Base-by-base conservation (phyloP, 1,284 basidiomycete species). In the Wolfiporia cocos region DNA sequence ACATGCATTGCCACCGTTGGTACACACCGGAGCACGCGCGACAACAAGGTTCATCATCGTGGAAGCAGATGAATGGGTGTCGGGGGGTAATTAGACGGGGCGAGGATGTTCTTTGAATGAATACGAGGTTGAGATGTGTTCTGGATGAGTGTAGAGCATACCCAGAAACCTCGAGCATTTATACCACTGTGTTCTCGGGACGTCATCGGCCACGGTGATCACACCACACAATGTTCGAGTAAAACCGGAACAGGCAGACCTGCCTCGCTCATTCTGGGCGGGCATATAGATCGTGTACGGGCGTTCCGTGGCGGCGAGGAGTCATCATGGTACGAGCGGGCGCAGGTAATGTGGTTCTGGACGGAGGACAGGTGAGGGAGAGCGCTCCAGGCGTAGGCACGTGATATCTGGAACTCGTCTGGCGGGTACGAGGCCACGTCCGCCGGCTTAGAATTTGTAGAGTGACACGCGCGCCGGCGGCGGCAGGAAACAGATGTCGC, bases 11-110 rank as follows among this genome's bases (percentile, higher is more conserved):
- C 3, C 7, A 12, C 4, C 5, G 18, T 10, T 3, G n/a, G 30
- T 20, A 47, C 55, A 49, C 38, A 58, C 57, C 22, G 55, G 52
- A 37, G 47, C 49, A 35, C 57, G 56, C 29, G 52, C 36, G 10
- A 49, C 46, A 41, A 57, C 39, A 18, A 46, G 44, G 44, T 42
- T 42, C 39, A 54, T 39, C 51, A 54, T 52, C 43, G 42, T 39
- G 47, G 44, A 33, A 37, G 18, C 36, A 39, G 34, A 31, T 26
- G 34, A 41, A 47, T 41, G 41, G 46, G 33, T 45, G 30, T 41
- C 44, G 34, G 48, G 29, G 31, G 40, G 28, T 41, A 38, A 31
- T 33, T 39, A 24, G 26, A 42, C 33, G 37, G 38, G 23, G 41
- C 26, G 28, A 34, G 28, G 34, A 32, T 23, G 28, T 43, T 26